These are phyloP conservation scores for Hyphodiscus hymeniophilus DNA, from an alignment of 495 filamentous ascomycete genomes.

Conservation along the genomic window DNA sequence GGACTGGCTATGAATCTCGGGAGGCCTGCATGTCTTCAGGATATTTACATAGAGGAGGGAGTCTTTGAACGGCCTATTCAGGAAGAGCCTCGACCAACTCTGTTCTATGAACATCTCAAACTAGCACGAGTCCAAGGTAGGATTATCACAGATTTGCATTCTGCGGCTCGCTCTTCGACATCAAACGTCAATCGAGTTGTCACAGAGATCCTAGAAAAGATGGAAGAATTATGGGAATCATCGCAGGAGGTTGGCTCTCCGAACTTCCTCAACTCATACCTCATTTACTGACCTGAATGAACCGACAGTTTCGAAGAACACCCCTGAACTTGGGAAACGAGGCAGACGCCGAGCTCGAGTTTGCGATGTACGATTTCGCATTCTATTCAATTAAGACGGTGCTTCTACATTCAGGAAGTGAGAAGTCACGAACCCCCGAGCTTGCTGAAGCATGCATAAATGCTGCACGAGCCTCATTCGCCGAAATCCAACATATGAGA, in stretches of 20 bases:
- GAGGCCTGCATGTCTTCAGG: background rate
- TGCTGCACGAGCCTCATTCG: constrained; percentile 4
- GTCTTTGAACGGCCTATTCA: background rate
- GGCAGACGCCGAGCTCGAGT: background rate
- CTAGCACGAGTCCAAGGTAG: constrained; percentile 4
- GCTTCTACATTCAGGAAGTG: constrained; percentile 5
- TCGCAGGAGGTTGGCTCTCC: too few species aligned
- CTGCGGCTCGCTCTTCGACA: background rate
- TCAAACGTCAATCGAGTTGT: too few species aligned
- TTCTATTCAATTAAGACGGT: constrained; percentile 9
- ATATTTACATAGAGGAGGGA: constrained; percentile 5
- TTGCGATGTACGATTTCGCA: constrained; percentile 4
- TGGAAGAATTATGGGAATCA: too few species aligned
- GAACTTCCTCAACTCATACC: too few species aligned
- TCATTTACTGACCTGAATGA: too few species aligned
- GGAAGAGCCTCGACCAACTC: background rate
- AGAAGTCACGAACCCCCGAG: background rate
- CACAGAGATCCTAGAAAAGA: too few species aligned
- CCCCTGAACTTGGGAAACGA: background rate
- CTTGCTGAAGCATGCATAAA: constrained; percentile 1
- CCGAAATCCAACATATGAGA: background rate
- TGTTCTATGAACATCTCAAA: constrained; percentile 5
- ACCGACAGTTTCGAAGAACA: too few species aligned
- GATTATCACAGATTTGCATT: constrained; percentile 1
- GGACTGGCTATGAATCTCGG: constrained; percentile 14